phyloP scores from a whole-genome alignment of 148 eudicot species.

The Rhododendron simsii region DNA sequence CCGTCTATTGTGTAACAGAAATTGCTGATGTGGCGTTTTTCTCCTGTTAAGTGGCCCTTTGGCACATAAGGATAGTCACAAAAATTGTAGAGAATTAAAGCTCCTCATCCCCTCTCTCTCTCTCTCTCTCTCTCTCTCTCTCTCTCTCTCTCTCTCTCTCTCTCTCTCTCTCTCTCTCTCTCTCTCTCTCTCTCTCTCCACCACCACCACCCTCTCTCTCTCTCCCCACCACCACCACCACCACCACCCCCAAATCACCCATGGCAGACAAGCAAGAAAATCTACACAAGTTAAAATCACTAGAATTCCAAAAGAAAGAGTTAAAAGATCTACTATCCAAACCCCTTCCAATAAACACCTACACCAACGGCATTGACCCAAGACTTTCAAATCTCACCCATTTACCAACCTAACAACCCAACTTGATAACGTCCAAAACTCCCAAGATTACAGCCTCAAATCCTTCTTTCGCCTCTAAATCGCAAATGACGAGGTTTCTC shows the following conservation, averaged over 20 bases:
- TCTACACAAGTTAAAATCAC: conserved; percentile 7
- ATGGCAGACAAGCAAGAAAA: conserved; percentile 21
- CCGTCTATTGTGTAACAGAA: too few relatives aligned
- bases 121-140: too few relatives aligned
- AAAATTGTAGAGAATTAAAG: too few relatives aligned
- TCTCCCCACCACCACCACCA: too few relatives aligned
- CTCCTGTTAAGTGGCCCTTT: too few relatives aligned
- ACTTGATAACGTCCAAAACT: conserved; percentile 17
- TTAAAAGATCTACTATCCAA: conserved; percentile 20
- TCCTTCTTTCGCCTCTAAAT: conserved; percentile 28
- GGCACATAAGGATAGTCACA: too few relatives aligned
- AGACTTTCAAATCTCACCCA: conserved; percentile 8
- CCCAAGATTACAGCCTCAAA: conserved; percentile 19
- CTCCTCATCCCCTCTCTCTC: too few relatives aligned
- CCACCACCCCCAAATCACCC: background rate
- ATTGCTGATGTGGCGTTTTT: too few relatives aligned
- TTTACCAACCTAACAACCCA: conserved; percentile 25
- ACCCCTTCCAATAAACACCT: conserved; percentile 16
- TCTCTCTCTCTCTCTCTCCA: rapidly evolving
- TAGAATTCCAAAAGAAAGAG: conserved; percentile 21
- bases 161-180: rapidly evolving
- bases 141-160: too few relatives aligned
- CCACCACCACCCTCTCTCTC: too few relatives aligned
- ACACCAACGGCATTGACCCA: background rate
- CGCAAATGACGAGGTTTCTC: conserved; percentile 15